These are phyloP conservation scores for Apiospora sp. DNA, from an alignment of 2,329 filamentous ascomycete genomes.

Conservation along the genomic window DNA sequence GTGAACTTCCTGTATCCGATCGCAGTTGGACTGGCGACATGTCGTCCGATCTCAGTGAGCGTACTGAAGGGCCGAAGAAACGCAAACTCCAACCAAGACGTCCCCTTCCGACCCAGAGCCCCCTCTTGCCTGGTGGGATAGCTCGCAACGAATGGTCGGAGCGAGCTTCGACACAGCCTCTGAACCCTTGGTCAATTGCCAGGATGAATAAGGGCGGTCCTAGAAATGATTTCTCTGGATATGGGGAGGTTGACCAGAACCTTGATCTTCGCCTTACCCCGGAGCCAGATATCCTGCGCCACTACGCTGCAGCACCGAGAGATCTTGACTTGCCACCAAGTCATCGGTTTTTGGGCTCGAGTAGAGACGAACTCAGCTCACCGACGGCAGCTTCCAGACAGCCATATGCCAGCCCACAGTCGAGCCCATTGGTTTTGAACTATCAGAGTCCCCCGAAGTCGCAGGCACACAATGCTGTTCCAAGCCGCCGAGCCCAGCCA, in stretches of 20 bases:
- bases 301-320: slow-evolving; percentile 37
- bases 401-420: background rate
- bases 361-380: slow-evolving; percentile 21
- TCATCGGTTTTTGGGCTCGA: slow-evolving; percentile 25
- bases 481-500: slow-evolving; percentile 33
- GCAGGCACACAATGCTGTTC: slow-evolving; percentile 24
- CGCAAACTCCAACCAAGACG: slow-evolving; percentile 24
- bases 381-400: background rate
- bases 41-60: slow-evolving; percentile 32
- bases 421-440: background rate
- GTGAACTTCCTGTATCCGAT: background rate
- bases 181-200: slow-evolving; percentile 52
- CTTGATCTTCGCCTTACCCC: slow-evolving; percentile 29
- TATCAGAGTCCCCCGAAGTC: background rate
- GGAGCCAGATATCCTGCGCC: slow-evolving; percentile 41
- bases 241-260: background rate
- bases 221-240: slow-evolving; percentile 8
- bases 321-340: slow-evolving; percentile 39
- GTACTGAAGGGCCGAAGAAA: background rate
- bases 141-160: background rate
- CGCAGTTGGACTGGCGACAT: slow-evolving; percentile 15
- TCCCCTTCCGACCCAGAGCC: background rate
- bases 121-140: background rate
- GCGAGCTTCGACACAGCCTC: background rate
- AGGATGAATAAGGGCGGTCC: slow-evolving; percentile 39